Conservation (phyloP, 2,329 filamentous ascomycete genomes). For the Phoma herbarum region DNA sequence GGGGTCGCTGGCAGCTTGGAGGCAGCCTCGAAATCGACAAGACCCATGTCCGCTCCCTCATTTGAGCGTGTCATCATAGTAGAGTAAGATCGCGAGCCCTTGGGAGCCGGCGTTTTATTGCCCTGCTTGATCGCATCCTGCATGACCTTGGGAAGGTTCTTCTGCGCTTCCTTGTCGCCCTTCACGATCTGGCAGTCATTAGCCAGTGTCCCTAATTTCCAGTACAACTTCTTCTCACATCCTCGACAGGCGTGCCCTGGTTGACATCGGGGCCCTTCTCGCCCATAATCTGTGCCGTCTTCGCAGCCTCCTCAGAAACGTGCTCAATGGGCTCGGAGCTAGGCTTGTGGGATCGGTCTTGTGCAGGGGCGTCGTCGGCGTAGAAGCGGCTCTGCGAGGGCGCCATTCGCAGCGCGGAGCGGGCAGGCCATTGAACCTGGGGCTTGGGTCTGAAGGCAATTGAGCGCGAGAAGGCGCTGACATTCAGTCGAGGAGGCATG, state of each 20-base stretch:
- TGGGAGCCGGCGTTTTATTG: constrained; percentile 47
- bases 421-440: constrained; percentile 41
- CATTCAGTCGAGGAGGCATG: constrained; percentile 52
- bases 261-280: constrained; percentile 67
- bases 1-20: constrained; percentile 33
- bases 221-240: constrained; percentile 56
- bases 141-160: constrained; percentile 73
- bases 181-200: constrained; percentile 63
- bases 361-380: constrained; percentile 42
- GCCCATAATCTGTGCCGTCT: constrained; percentile 66
- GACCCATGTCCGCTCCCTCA: constrained; percentile 42
- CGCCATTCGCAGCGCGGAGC: constrained; percentile 30
- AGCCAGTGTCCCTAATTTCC: constrained; percentile 9
- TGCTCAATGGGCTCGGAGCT: constrained; percentile 59
- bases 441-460: constrained; percentile 46
- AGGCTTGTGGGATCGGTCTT: constrained; percentile 42
- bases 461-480: constrained; percentile 42
- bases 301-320: constrained; percentile 72
- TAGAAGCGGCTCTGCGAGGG: constrained; percentile 44
- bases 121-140: constrained; percentile 66
- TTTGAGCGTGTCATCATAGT: constrained; percentile 53
- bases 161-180: constrained; percentile 67
- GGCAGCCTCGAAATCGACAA: constrained; percentile 37
- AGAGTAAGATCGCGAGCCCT: constrained; percentile 65
- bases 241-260: constrained; percentile 72